These are phyloP conservation scores for Botrytis porri DNA, from an alignment of 2,329 filamentous ascomycete genomes.

Conservation along the genomic window DNA sequence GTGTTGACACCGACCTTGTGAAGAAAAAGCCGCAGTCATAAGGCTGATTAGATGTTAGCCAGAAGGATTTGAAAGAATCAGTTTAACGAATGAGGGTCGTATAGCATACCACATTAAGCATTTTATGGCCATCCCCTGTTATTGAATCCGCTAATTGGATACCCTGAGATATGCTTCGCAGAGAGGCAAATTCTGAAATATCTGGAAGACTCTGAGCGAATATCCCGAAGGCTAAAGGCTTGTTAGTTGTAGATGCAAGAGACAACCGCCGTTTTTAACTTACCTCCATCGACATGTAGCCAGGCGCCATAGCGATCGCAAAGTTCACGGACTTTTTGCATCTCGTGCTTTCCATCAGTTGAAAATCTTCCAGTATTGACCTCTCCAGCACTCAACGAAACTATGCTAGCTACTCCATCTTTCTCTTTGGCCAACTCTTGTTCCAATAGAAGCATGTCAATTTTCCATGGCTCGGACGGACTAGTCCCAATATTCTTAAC, in stretches of 20 bases:
- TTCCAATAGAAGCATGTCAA: slow-evolving; percentile 67
- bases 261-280: slow-evolving; percentile 21
- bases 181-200: slow-evolving; percentile 52
- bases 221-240: slow-evolving; percentile 69
- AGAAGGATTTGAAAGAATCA: background rate
- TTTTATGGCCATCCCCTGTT: slow-evolving; percentile 81
- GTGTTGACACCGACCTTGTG: slow-evolving; percentile 58
- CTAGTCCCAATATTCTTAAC: slow-evolving; percentile 59
- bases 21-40: slow-evolving; percentile 94
- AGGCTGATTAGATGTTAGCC: slow-evolving; percentile 45
- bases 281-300: slow-evolving; percentile 83
- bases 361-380: slow-evolving; percentile 88
- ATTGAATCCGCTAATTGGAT: slow-evolving; percentile 85
- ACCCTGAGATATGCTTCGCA: slow-evolving; percentile 55
- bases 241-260: background rate
- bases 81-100: background rate
- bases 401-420: slow-evolving; percentile 63
- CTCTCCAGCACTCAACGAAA: slow-evolving; percentile 80
- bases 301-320: slow-evolving; percentile 74
- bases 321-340: slow-evolving; percentile 60
- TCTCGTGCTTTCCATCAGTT: slow-evolving; percentile 45
- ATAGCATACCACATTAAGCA: slow-evolving; percentile 75
- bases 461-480: slow-evolving; percentile 58
- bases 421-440: slow-evolving; percentile 48
- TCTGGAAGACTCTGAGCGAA: slow-evolving; percentile 66